These are phyloP conservation scores for Falciphora oryzae DNA, from an alignment of 2,329 filamentous ascomycete species.

Conservation along the genomic window DNA sequence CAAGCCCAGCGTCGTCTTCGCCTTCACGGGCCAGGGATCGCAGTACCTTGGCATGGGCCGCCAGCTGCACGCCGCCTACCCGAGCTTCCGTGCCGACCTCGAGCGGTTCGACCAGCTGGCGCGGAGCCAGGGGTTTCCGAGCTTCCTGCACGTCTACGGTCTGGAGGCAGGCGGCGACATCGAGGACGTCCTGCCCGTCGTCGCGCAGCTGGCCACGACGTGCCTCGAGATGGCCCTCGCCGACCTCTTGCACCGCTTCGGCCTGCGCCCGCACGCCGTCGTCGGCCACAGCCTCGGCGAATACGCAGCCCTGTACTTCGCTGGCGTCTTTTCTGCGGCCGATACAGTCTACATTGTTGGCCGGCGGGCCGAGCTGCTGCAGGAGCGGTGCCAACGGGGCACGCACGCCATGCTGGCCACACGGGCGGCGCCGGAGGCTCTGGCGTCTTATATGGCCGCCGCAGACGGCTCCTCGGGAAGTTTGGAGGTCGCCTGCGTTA, in stretches of 20 bases:
- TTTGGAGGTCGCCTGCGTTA: constrained; percentile 53
- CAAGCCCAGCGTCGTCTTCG: constrained; percentile 30
- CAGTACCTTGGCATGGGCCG: constrained; percentile 47
- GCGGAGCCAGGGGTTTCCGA: constrained; percentile 26
- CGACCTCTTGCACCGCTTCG: constrained; percentile 31
- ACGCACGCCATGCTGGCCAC: constrained; percentile 30
- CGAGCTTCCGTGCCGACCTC: constrained; percentile 40
- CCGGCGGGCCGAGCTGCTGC: constrained; percentile 48
- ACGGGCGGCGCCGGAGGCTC: constrained; percentile 19
- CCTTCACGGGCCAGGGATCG: constrained; percentile 41
- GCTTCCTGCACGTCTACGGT: constrained; percentile 32
- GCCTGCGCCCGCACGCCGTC: constrained; percentile 36
- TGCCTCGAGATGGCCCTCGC: constrained; percentile 37
- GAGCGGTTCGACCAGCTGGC: constrained; percentile 14
- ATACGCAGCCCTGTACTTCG: constrained; percentile 55
- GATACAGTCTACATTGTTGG: constrained; percentile 60
- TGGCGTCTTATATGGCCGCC: too few species aligned
- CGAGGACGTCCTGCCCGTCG: constrained; percentile 12
- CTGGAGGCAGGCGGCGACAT: constrained; percentile 23
- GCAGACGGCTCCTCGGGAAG: too few species aligned
- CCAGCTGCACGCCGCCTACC: constrained; percentile 40
- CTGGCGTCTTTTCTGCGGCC: constrained; percentile 55
- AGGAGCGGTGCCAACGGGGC: constrained; percentile 42
- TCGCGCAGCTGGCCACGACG: constrained; percentile 32
- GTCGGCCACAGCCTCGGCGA: constrained; percentile 55